Evolutionary conservation across 129 eudicot species (phyloP).

Genomic region (Chrysanthemum seticuspe): DNA sequence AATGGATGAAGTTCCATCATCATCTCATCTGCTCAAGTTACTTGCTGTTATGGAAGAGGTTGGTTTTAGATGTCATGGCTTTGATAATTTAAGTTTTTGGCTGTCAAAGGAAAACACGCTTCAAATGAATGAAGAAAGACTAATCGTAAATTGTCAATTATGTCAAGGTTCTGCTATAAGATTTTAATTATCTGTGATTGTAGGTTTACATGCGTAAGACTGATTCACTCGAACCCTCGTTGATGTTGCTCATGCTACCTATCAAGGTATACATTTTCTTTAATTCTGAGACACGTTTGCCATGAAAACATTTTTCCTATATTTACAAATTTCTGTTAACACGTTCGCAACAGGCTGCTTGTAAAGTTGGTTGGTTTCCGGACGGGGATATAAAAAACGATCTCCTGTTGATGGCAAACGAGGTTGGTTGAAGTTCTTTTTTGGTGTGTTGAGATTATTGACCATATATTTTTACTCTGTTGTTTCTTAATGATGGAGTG

Average conservation of each 20-base stretch:
- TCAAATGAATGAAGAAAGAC: neutral
- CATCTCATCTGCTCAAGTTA: slow-evolving; percentile 25
- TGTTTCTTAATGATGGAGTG: slow-evolving; percentile 3
- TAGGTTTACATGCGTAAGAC: slow-evolving; percentile 27
- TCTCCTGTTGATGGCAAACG: slow-evolving; percentile 30
- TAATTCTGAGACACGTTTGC: neutral
- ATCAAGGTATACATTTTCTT: slow-evolving; percentile 34
- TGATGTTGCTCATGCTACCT: slow-evolving; percentile 40
- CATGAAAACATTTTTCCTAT: neutral
- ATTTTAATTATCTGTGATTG: slow-evolving; percentile 7
- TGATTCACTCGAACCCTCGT: slow-evolving; percentile 29
- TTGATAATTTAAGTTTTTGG: neutral
- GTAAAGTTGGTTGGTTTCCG: slow-evolving; percentile 39
- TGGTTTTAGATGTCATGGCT: slow-evolving; percentile 16
- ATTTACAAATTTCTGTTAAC: neutral
- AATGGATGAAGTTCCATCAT: slow-evolving; percentile 39
- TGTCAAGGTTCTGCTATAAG: neutral
- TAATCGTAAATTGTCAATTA: neutral
- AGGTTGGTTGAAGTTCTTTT: slow-evolving; percentile 34
- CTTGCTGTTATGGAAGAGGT: slow-evolving; percentile 31
- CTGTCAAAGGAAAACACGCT: neutral
- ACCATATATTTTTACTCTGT: neutral
- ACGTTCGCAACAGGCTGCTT: slow-evolving; percentile 30
- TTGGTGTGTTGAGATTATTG: neutral
- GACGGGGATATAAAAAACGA: slow-evolving; percentile 19